Base-by-base conservation (phyloP, 2,329 filamentous ascomycete species). In the Rutstroemia sp. region DNA sequence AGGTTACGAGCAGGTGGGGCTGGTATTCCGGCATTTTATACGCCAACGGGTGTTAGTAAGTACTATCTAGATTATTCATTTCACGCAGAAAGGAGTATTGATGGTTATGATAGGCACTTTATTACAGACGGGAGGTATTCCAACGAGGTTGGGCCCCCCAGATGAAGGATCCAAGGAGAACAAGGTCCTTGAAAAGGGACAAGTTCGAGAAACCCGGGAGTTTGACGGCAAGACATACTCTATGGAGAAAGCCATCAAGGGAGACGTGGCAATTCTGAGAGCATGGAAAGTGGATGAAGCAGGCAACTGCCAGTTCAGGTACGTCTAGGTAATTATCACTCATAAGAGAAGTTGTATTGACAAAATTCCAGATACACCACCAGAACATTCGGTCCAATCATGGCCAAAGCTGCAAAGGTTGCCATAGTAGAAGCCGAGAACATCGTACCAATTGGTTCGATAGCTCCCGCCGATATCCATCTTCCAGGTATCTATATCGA, bases 361-460 rank as follows among this genome's bases (percentile, higher is more conserved):
- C 34, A 5, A 53, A 4, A 16, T 25, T 4, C 19, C 37, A 57
- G 55, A 61, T 85, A 87, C 70, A 86, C 87, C 0, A 89, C 87
- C 34, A 88, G 88, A 68, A 83, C 86, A 0, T 90, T 89, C 61
- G 86, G 83, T 1, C 80, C 82, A 2, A 79, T 88, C 61, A 90
- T 90, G 87, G 89, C 87, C 59, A 91, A 92, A 72, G 88, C 88
- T 0, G 90, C 88, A 1, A 81, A 79, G 46, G 68, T 88, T 44
- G 86, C 88, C 34, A 91, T 94, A 37, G 88, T 92, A 44, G 89
- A 94, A 69, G 90, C 89, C 1, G 89, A 94, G 68, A 79, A 92
- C 62, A 90, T 94, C 58, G 89, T 94, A 53, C 82, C 86, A 3
- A 71, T 83, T 1, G 89, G 89, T 21, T 81, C 82, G 2, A 85